Evolutionary conservation across 768 basidiomycete species (phyloP).

Genomic region (Tylopilus subfusipes): DNA sequence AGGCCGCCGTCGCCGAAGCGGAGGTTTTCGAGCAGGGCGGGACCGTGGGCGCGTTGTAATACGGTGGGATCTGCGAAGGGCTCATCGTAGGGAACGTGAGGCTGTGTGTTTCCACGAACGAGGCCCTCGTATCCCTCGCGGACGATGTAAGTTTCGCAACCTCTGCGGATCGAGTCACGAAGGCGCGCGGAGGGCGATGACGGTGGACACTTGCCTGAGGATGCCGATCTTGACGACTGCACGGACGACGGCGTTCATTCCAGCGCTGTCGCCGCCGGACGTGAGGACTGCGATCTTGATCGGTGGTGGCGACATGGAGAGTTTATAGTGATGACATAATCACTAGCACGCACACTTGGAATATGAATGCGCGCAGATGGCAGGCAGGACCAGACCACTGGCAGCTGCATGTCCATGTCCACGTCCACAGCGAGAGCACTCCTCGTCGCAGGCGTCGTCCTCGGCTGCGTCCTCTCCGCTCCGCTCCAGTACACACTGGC

Average conservation of each 20-base stretch:
- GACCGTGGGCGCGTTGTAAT: slow-evolving; percentile 11
- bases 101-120: slow-evolving; percentile 73
- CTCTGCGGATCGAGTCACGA: slow-evolving; percentile 39
- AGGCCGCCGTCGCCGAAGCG: slow-evolving; percentile 80
- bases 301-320: neutral
- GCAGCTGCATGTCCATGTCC: too few relatives aligned
- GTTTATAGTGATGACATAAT: slow-evolving; percentile 15
- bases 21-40: slow-evolving; percentile 60
- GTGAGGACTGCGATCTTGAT: slow-evolving; percentile 96
- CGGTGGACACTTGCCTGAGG: slow-evolving; percentile 57
- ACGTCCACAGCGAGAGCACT: slow-evolving; percentile 41
- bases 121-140: slow-evolving; percentile 99
- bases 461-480: slow-evolving; percentile 61
- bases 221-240: slow-evolving; percentile 92
- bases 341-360: too few relatives aligned
- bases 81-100: slow-evolving; percentile 23
- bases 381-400: too few relatives aligned
- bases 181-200: too few relatives aligned
- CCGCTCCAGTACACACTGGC: neutral
- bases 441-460: slow-evolving; percentile 48
- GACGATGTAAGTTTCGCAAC: slow-evolving; percentile 93
- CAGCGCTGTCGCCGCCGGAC: slow-evolving; percentile 95
- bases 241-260: slow-evolving; percentile 95
- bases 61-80: slow-evolving; percentile 29
- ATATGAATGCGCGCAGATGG: too few relatives aligned